These are phyloP conservation scores for Trichoderma endophyticum DNA, from an alignment of 2,329 filamentous ascomycete genomes.

Conservation along the genomic window DNA sequence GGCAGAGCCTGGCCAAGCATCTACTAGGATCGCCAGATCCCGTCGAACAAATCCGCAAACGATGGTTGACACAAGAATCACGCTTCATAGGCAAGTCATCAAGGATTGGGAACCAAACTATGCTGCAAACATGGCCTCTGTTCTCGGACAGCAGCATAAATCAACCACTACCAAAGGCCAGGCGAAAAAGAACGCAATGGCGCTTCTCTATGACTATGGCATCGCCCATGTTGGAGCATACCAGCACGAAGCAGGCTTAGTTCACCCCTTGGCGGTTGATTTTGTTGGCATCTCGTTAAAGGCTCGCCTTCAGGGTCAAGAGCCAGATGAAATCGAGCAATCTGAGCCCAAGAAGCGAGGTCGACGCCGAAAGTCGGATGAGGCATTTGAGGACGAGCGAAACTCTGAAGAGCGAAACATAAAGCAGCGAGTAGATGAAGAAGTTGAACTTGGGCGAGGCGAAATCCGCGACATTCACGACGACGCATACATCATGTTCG, in stretches of 20 bases:
- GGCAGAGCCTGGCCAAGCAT: conserved; percentile 22
- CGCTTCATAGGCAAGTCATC: conserved; percentile 37
- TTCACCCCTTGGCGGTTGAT: conserved; percentile 43
- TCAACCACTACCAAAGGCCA: conserved; percentile 30
- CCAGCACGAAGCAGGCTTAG: conserved; percentile 27
- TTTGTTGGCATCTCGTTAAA: conserved; percentile 46
- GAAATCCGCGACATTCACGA: conserved; percentile 26
- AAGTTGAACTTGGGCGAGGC: conserved; percentile 29
- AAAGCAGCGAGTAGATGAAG: conserved; percentile 33
- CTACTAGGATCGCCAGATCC: conserved; percentile 24
- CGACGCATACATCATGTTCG: conserved; percentile 32
- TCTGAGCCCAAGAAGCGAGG: conserved; percentile 23
- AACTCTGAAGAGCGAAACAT: conserved; percentile 35
- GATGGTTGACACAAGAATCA: conserved; percentile 34
- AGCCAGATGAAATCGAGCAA: conserved; percentile 23
- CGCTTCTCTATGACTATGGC: conserved; percentile 33
- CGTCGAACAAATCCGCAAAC: conserved; percentile 28
- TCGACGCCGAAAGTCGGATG: conserved; percentile 42
- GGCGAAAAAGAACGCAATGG: conserved; percentile 38
- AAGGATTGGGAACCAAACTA: conserved; percentile 44
- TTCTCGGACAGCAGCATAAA: conserved; percentile 26
- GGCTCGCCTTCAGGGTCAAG: conserved; percentile 29
- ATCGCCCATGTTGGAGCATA: conserved; percentile 33
- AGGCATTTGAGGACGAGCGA: conserved; percentile 43
- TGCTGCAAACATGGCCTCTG: conserved; percentile 52